phyloP scores from a whole-genome alignment of 2,329 filamentous ascomycete species.

The Rhynchosporium agropyri region DNA sequence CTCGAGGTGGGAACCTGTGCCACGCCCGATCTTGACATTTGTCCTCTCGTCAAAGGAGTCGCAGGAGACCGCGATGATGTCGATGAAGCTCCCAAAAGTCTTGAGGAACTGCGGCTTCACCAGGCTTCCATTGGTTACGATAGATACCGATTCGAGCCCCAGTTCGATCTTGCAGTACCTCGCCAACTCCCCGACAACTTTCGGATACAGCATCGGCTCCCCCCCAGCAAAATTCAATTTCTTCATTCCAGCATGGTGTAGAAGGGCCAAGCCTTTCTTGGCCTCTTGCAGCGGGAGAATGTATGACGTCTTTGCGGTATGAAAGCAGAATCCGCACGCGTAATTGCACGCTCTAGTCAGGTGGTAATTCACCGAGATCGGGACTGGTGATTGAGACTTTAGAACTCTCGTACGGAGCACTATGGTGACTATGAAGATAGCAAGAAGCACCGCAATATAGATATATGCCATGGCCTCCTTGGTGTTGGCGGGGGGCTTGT shows the following conservation, averaged over 20 bases:
- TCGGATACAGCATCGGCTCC: slow-evolving; percentile 55
- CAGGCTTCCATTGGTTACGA: slow-evolving; percentile 56
- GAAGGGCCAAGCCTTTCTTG: too few species aligned
- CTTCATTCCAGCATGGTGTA: slow-evolving; percentile 56
- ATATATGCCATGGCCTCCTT: background rate
- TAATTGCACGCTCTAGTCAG: background rate
- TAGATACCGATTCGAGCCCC: slow-evolving; percentile 53
- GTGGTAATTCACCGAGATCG: background rate
- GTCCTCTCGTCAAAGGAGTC: slow-evolving; percentile 55
- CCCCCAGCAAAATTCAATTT: slow-evolving; percentile 60
- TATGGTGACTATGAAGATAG: background rate
- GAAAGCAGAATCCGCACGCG: too few species aligned
- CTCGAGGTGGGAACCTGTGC: slow-evolving; percentile 50
- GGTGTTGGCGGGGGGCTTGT: background rate
- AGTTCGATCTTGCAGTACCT: slow-evolving; percentile 53
- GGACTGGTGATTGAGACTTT: background rate
- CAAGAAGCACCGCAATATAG: background rate
- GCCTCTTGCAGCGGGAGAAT: too few species aligned
- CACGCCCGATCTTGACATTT: slow-evolving; percentile 55
- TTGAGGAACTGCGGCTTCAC: slow-evolving; percentile 49
- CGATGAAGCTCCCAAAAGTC: slow-evolving; percentile 48
- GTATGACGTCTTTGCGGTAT: too few species aligned
- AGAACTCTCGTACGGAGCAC: background rate
- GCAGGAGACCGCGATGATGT: slow-evolving; percentile 58
- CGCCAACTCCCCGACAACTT: slow-evolving; percentile 48